Base-by-base conservation (phyloP, 176 grass and related monocot species). In the Typha latifolia region DNA sequence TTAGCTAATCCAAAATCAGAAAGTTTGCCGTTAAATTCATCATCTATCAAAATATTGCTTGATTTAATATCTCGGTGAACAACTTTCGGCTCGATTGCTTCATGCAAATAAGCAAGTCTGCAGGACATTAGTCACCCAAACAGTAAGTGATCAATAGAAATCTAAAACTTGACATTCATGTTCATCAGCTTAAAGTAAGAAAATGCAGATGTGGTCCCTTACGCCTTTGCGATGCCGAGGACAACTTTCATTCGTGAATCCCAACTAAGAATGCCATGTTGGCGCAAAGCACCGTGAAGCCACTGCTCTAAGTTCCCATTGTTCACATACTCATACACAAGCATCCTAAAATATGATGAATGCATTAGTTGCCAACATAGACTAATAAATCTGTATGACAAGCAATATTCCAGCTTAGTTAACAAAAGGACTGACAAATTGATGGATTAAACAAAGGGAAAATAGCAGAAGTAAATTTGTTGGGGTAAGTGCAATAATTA, bases 1-100 rank as follows among this genome's bases (percentile, higher is more conserved):
- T 95, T 95, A 14, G 90, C 90, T 71, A 95, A 66, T 63, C 90
- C 90, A 34, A 95, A 95, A 81, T 95, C 90, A 64, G 90, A 89
- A 63, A 95, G 77, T 37, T 95, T 95, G 57, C 86, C 90, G 3
- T 95, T 89, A 72, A 95, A 95, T 57, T 95, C 86, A 67, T 95
- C 86, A 57, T 95, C 90, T 32, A 95, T 89, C 43, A 95, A 74
- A 68, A 94, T 89, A 75, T 94, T 94, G 67, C 82, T 94, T 4
- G 90, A 89, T 80, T 94, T 94, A 61, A 94, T 89, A 84, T 95
- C 90, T 66, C 90, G 85, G 66, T 95, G 90, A 66, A 95, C 90
- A 47, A 95, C 90, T 80, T 95, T 95, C 68, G 90, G 90, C 53
- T 95, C 90, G 63, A 95, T 86, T 48, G 86, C 90, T 80, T 95